Evolutionary conservation across 2,329 filamentous ascomycete species (phyloP).

Genomic region (Calonectria pauciramosa): DNA sequence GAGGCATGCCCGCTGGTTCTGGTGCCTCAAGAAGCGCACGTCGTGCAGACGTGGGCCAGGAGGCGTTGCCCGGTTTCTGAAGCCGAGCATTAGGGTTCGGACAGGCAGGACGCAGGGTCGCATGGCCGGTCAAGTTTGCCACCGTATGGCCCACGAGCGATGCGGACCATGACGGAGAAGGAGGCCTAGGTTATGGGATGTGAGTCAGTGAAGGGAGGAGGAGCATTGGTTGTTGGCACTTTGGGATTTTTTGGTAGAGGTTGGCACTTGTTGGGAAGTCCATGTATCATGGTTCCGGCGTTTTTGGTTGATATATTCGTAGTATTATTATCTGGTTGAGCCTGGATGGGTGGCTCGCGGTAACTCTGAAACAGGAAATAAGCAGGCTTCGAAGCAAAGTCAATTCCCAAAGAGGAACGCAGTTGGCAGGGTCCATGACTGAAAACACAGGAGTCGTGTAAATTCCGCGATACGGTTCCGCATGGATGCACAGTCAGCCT

Average conservation of each 20-base stretch:
- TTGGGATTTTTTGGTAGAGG: neutral
- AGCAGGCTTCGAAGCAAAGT: conserved; percentile 5
- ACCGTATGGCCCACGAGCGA: neutral
- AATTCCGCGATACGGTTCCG: neutral
- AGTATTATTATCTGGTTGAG: conserved; percentile 4
- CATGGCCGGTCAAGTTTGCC: neutral
- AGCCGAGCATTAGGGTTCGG: neutral
- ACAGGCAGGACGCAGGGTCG: neutral
- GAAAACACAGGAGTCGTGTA: neutral
- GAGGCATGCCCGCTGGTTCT: neutral
- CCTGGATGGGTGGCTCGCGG: neutral
- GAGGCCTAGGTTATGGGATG: neutral
- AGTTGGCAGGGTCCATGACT: neutral
- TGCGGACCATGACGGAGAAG: neutral
- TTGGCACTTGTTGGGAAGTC: neutral
- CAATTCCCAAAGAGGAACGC: neutral
- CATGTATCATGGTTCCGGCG: conserved; percentile 24
- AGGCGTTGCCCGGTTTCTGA: conserved; percentile 9
- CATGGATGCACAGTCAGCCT: neutral
- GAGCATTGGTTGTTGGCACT: neutral
- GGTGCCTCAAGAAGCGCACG: neutral
- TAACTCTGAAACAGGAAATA: conserved; percentile 15
- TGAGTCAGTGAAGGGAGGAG: neutral
- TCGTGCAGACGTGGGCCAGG: neutral
- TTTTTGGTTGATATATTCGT: conserved; percentile 4